Evolutionary conservation across 2,329 filamentous ascomycete species (phyloP).

Genomic region (Sporothrix humicola): DNA sequence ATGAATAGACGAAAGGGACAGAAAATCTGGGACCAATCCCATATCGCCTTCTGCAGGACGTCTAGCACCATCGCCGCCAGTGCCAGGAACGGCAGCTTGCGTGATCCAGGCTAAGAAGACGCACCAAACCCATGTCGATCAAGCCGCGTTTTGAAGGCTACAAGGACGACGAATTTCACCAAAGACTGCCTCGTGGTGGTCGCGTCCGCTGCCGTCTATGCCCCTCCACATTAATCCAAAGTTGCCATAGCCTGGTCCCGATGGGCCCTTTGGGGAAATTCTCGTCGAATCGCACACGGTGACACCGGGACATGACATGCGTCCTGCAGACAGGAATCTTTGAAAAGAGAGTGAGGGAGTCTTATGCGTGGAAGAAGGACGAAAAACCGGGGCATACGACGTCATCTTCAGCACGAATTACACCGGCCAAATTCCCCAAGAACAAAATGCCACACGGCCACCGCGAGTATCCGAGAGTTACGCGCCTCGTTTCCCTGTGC

Average conservation of each 20-base stretch:
- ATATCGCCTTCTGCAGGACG: conserved; percentile 22
- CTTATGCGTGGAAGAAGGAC: not conserved
- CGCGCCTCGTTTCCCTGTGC: not conserved
- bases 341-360: not conserved
- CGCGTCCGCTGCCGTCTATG: not conserved
- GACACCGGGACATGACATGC: conserved; percentile 16
- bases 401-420: no score
- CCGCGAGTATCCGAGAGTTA: not conserved
- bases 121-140: conserved; percentile 30
- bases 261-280: not conserved
- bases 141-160: not conserved
- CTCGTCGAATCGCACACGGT: conserved; percentile 4
- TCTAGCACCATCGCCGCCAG: conserved; percentile 27
- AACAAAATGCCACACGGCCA: not conserved
- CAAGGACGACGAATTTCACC: not conserved
- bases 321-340: not conserved
- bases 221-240: not conserved
- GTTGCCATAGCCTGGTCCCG: not conserved
- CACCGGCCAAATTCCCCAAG: not conserved
- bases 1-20: not conserved
- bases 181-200: conserved; percentile 6
- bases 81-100: conserved; percentile 32
- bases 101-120: conserved; percentile 35
- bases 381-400: not conserved
- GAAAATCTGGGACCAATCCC: not conserved